Percentiles rank a stretch among this genome's conserved stretches.
These are phyloP conservation scores for Lasiodiplodia sp. DNA, from an alignment of 2,329 filamentous ascomycete genomes.

Conservation along the genomic window DNA sequence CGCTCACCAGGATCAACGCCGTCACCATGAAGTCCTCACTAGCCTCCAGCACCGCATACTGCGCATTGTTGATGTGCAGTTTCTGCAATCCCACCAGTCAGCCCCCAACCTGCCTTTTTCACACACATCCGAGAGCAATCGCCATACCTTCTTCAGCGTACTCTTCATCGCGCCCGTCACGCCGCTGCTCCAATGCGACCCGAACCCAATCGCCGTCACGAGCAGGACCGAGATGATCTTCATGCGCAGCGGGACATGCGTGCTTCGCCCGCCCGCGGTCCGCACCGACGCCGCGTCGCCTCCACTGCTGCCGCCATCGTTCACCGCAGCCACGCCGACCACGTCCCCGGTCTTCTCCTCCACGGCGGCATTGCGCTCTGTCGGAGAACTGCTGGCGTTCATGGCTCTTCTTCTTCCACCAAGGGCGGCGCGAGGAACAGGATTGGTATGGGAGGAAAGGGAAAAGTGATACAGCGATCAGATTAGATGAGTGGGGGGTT, in stretches of 20 bases:
- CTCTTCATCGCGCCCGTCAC: conserved; percentile 68
- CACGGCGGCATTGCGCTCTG: background rate
- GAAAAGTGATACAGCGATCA: background rate
- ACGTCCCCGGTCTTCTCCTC: background rate
- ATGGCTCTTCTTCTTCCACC: background rate
- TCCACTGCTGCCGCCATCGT: background rate
- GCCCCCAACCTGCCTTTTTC: background rate
- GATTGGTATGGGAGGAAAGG: background rate
- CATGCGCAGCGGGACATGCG: conserved; percentile 11
- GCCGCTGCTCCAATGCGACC: conserved; percentile 66
- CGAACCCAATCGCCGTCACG: conserved; percentile 65
- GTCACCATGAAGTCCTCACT: conserved; percentile 70
- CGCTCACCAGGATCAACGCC: conserved; percentile 61
- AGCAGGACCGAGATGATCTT: conserved; percentile 53
- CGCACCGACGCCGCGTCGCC: conserved; percentile 3
- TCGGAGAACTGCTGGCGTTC: background rate
- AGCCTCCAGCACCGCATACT: conserved; percentile 65
- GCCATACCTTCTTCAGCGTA: conserved; percentile 62
- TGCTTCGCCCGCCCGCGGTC: conserved; percentile 21
- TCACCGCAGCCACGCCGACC: conserved; percentile 5
- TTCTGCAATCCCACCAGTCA: conserved; percentile 37
- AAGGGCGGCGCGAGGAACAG: background rate
- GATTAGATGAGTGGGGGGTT: conserved; percentile 4
- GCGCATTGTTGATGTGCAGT: conserved; percentile 65
- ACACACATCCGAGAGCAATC: background rate